Evolutionary conservation across 2,329 filamentous ascomycete species (phyloP), one percentile per base, ranked within the genome.

Genomic region (Penicillium sumatraense): DNA sequence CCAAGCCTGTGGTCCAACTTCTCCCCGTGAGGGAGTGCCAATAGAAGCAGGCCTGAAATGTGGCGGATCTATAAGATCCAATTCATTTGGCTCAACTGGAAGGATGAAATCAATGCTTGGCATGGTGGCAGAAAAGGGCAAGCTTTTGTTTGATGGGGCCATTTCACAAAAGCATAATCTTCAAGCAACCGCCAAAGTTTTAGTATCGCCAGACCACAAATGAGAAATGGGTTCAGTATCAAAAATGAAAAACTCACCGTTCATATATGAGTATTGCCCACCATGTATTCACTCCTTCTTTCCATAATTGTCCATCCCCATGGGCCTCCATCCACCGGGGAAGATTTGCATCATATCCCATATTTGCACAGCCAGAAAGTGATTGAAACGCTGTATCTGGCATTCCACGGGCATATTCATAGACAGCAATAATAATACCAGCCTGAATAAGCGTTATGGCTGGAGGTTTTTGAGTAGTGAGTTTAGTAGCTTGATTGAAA

Each of bases 191-290:
- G n/a, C 35, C 35, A 2, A 10, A 38, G 2, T 35, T 35, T 35
- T 14, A 35, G 31, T 35, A 35, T 35, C 31, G 13, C 35, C 13
- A 38, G 35, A 11, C 18, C 13, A 3, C 13, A 24, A 2, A 24
- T 24, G 26, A 20, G 20, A 33, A 23, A 3, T 14, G 18, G 14
- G 4, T 31, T 31, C 5, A 0, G 4, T 11, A n/a, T n/a, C n/a
- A n/a, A n/a, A n/a, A n/a, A n/a, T n/a, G n/a, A n/a, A 4, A 31
- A 1, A 31, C 9, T 20, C 20, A 50, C 48, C 48, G 6, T 24
- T 50, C 48, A 42, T 42, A 50, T 31, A 50, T 50, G 11, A 50
- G 13, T 33, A 42, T 50, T n/a, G 48, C 36, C 48, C 48, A 50
- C 48, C 48, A 50, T 26, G 48, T 50, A 13, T 50, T 50, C 11